Evolutionary conservation across 768 basidiomycete species (phyloP).

Genomic region (Macrolepiota albuminosa): DNA sequence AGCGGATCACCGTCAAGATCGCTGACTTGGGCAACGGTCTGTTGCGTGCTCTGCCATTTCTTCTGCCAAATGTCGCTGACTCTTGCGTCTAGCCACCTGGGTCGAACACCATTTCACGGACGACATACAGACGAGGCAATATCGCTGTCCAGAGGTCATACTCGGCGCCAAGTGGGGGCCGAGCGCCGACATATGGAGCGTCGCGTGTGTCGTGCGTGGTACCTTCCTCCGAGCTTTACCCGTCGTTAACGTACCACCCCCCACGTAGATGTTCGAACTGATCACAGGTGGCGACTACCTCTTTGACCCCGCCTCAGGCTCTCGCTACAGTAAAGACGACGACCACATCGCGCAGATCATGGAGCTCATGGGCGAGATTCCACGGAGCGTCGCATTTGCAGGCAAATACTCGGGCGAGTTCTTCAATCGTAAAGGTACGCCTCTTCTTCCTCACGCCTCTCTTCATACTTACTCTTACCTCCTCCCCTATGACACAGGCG

Average conservation of each 20-base stretch:
- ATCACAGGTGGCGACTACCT: conserved; percentile 97
- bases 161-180: conserved; percentile 94
- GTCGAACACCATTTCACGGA: conserved; percentile 97
- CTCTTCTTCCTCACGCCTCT: too few species aligned
- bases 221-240: background rate
- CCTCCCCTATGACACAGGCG: conserved; percentile 37
- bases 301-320: conserved; percentile 94
- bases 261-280: conserved; percentile 80
- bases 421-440: conserved; percentile 90
- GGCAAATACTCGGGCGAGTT: conserved; percentile 95
- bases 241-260: background rate
- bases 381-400: conserved; percentile 73
- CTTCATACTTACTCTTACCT: too few species aligned
- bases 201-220: conserved; percentile 80
- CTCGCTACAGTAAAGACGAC: conserved; percentile 94
- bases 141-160: conserved; percentile 96
- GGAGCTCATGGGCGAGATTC: conserved; percentile 90
- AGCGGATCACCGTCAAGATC: conserved; percentile 96
- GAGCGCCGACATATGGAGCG: conserved; percentile 95
- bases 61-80: background rate
- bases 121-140: conserved; percentile 97
- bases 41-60: conserved; percentile 18
- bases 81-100: conserved; percentile 62
- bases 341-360: conserved; percentile 98
- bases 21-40: conserved; percentile 94